phyloP scores from a whole-genome alignment of 140 eudicot genomes.

The Oenanthe javanica region DNA sequence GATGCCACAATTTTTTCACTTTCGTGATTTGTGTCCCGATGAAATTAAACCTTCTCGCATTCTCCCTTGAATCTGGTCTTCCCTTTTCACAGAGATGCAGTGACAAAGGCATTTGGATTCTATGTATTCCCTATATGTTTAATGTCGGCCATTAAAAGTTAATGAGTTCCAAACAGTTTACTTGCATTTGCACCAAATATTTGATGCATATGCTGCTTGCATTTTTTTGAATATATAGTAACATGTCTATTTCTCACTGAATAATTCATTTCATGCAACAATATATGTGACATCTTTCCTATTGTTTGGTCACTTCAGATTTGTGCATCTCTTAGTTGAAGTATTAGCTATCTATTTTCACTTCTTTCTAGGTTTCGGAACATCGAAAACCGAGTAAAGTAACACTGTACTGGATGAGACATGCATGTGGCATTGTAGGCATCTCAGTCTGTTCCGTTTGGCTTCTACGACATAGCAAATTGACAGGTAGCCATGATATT shows the following conservation, averaged over 20 bases:
- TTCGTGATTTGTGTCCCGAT: background rate
- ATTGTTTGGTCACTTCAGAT: background rate
- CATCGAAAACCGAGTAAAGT: constrained; percentile 70
- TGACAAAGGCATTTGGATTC: too few relatives aligned
- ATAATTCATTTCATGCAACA: background rate
- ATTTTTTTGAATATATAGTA: background rate
- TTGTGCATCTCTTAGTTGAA: background rate
- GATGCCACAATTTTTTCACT: background rate
- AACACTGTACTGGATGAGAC: constrained; percentile 73
- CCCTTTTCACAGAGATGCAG: background rate
- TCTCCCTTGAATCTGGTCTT: background rate
- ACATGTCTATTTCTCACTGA: background rate
- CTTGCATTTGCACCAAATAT: background rate
- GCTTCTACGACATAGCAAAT: constrained; percentile 88
- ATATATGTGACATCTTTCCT: background rate
- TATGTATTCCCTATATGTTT: too few relatives aligned
- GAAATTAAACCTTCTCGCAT: background rate
- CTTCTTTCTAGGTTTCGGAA: constrained; percentile 52
- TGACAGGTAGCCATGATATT: constrained; percentile 88
- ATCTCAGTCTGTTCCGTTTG: constrained; percentile 67
- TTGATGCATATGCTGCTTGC: background rate
- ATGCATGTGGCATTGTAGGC: constrained; percentile 74
- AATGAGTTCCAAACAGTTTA: background rate
- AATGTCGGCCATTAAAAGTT: too few relatives aligned
- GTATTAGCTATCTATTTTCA: background rate